A percentile compares a stretch with the other conserved stretches of the same genome.
Evolutionary conservation across 306 rosid genomes (phyloP).

Genomic region (Dalbergia cultrata): DNA sequence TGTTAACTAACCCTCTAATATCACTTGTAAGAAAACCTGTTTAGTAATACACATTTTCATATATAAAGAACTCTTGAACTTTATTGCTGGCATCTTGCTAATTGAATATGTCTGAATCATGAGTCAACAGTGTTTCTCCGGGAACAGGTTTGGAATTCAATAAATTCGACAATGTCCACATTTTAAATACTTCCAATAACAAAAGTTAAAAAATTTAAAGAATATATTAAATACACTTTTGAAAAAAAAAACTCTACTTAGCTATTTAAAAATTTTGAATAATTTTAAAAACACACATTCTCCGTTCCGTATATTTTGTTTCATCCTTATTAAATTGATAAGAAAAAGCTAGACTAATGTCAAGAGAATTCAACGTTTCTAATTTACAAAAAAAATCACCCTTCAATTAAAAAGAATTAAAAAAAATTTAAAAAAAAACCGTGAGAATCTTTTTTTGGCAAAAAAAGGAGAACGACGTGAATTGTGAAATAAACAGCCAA

Average conservation of each 20-base stretch:
- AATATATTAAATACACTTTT: background rate
- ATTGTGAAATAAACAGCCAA: background rate
- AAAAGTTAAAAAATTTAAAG: background rate
- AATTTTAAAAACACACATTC: background rate
- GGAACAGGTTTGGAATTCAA: constrained; percentile 42
- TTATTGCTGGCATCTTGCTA: too few species aligned
- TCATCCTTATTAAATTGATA: background rate
- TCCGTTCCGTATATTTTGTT: background rate
- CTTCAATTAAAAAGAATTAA: background rate
- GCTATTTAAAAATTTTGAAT: background rate
- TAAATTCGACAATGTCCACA: constrained; percentile 43
- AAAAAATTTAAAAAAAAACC: background rate
- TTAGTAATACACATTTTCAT: too few species aligned
- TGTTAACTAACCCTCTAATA: too few species aligned
- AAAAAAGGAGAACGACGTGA: background rate
- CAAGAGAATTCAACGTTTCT: background rate
- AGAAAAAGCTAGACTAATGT: background rate
- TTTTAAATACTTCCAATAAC: constrained; percentile 7
- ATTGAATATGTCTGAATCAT: too few species aligned
- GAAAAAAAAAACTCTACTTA: background rate
- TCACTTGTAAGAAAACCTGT: too few species aligned
- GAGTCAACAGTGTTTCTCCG: constrained; percentile 21
- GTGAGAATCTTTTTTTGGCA: background rate
- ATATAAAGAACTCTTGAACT: too few species aligned
- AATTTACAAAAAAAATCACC: constrained; percentile 1